Base-by-base conservation (phyloP, 2,329 filamentous ascomycete genomes). In the Colletotrichum costaricense region DNA sequence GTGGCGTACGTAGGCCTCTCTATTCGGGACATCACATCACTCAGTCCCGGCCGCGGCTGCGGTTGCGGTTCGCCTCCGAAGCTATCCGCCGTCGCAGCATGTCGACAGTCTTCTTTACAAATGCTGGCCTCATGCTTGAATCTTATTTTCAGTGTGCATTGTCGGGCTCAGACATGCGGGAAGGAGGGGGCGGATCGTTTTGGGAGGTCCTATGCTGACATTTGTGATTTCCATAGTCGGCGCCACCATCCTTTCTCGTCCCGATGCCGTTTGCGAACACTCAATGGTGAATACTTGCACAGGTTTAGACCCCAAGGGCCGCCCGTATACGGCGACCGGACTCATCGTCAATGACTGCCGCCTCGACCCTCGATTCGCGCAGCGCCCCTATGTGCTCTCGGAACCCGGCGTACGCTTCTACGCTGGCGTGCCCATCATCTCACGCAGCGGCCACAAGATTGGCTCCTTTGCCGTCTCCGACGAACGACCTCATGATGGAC, bases 381-480 rank as follows among this genome's bases (percentile, higher is more conserved):
- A 69, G 30, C 79, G 81, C 4, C 74, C 79, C 2, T 83, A 82
- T 63, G 82, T 83, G 1, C 69, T 77, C 0, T 78, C 77, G 19
- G 80, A 81, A 42, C 77, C 78, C 6, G 78, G 77, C 24, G 77
- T 83, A 4, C 79, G 82, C n/a, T 83, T 83, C 73, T 83, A 82
- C 59, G 82, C 82, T 5, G 82, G 80, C 24, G 90, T 92, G 0
- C 91, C 91, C 0, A 88, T 93, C 67, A 86, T 87, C 30, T 90
- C 89, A 3, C 86, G 86, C 0, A 77, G 78, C 6, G 87, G 86
- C 46, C 86, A 88, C 33, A 87, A 88, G 59, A 89, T 93, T 68
- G 92, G 92, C 11, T 87, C 86, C 12, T 90, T 91, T 72, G 88
- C 88, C 65, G 86, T 93, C 2, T 82, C 91, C 3, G 91, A 93